Evolutionary conservation across 306 rosid genomes (phyloP).

Genomic region (Cicer yamashitae): DNA sequence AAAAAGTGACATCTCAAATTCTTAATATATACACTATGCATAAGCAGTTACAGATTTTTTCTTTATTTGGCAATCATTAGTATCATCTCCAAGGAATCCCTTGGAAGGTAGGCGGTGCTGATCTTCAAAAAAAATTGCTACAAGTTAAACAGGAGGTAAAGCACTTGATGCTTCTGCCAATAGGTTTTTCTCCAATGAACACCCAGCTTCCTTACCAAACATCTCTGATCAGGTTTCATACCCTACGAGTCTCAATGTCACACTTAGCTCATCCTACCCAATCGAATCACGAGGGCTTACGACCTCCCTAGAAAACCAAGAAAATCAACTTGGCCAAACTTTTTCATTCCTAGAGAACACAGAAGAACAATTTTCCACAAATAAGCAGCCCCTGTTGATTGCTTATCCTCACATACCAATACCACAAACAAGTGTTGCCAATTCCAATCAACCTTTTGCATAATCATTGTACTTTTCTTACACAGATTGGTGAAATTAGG

Average conservation of each 20-base stretch:
- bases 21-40: conserved; percentile 2
- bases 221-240: conserved; percentile 19
- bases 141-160: conserved; percentile 1
- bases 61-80: neutral
- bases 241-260: conserved; percentile 2
- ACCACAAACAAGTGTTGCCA: conserved; percentile 11
- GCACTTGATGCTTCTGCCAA: conserved; percentile 25
- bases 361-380: neutral
- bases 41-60: neutral
- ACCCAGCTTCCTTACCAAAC: conserved; percentile 26
- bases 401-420: conserved; percentile 3
- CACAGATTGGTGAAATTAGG: conserved; percentile 13
- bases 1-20: neutral
- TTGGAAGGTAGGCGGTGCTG: neutral
- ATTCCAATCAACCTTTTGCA: conserved; percentile 2
- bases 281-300: neutral
- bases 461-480: neutral
- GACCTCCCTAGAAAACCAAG: neutral
- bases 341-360: neutral
- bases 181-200: neutral
- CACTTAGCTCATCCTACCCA: neutral
- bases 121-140: neutral
- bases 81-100: conserved; percentile 25
- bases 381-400: conserved; percentile 9
- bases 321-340: conserved; percentile 9